Conservation (phyloP, 345 rosid genomes). For the Psidium guajava region DNA sequence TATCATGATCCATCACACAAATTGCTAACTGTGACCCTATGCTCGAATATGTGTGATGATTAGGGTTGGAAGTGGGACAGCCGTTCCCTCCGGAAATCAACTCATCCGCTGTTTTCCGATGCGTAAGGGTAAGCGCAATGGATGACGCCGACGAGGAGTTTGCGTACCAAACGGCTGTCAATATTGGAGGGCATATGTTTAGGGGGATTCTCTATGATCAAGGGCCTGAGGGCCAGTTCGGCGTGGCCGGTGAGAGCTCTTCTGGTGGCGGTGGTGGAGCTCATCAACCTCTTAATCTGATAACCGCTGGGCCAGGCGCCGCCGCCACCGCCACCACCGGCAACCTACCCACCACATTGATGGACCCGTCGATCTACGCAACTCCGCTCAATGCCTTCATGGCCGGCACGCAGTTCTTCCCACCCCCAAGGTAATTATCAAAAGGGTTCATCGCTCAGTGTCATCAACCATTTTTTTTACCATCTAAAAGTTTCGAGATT, state of each 20-base stretch:
- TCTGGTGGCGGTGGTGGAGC: conserved; percentile 22
- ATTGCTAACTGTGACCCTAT: neutral
- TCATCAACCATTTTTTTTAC: neutral
- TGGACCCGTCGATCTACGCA: conserved; percentile 19
- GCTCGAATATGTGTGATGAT: neutral
- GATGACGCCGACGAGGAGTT: conserved; percentile 43
- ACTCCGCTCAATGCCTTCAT: conserved; percentile 27
- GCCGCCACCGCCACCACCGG: neutral
- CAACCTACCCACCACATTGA: neutral
- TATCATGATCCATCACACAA: neutral
- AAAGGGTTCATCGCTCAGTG: neutral
- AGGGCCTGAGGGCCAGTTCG: conserved; percentile 15
- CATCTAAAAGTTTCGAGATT: neutral
- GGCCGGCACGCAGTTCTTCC: conserved; percentile 40
- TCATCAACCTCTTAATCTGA: conserved; percentile 20
- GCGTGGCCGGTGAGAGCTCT: conserved; percentile 17
- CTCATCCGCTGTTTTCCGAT: conserved; percentile 49
- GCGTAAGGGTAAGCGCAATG: conserved; percentile 47
- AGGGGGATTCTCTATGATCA: conserved; percentile 65
- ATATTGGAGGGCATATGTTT: conserved; percentile 64
- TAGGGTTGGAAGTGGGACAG: conserved; percentile 55
- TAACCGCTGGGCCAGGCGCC: conserved; percentile 3
- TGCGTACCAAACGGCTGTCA: conserved; percentile 71
- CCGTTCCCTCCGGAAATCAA: conserved; percentile 43
- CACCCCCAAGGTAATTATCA: conserved; percentile 20